Evolutionary conservation across 2,329 filamentous ascomycete species (phyloP).

Genomic region (Sporothrix inflata): DNA sequence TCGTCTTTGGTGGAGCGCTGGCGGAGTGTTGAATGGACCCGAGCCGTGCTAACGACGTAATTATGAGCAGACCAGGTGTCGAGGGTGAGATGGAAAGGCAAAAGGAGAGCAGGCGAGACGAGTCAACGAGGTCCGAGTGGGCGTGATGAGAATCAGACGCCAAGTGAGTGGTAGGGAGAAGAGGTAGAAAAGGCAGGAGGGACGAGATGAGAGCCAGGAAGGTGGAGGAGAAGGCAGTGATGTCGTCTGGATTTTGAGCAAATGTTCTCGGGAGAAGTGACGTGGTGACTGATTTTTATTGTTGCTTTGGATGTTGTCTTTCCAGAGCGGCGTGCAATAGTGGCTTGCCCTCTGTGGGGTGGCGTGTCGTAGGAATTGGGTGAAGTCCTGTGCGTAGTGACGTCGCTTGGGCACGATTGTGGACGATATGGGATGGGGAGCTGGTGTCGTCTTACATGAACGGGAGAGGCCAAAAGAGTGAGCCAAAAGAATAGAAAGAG

Average conservation of each 20-base stretch:
- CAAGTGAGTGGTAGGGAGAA: not conserved
- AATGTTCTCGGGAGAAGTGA: not conserved
- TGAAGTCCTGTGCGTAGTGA: not conserved
- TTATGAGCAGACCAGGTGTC: not conserved
- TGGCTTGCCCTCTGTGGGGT: not conserved
- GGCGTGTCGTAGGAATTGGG: not conserved
- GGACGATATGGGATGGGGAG: not conserved
- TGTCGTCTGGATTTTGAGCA: not conserved
- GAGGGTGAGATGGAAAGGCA: not conserved
- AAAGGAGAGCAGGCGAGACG: not conserved
- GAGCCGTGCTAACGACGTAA: slow-evolving; percentile 9
- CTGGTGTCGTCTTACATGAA: not conserved
- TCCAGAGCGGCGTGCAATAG: not conserved
- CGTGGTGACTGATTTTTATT: not conserved
- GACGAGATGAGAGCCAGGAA: not conserved
- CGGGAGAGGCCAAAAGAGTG: not conserved
- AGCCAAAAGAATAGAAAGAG: not conserved
- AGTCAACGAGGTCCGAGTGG: not conserved
- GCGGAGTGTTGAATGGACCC: slow-evolving; percentile 13
- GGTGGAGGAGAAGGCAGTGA: not conserved
- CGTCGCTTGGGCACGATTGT: not conserved
- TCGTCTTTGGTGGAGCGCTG: not conserved
- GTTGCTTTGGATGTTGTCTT: not conserved
- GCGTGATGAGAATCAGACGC: not conserved
- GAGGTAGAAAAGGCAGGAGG: not conserved